Evolutionary conservation across 176 grass and related monocot species (phyloP).

Genomic region (Phoenix dactylifera): DNA sequence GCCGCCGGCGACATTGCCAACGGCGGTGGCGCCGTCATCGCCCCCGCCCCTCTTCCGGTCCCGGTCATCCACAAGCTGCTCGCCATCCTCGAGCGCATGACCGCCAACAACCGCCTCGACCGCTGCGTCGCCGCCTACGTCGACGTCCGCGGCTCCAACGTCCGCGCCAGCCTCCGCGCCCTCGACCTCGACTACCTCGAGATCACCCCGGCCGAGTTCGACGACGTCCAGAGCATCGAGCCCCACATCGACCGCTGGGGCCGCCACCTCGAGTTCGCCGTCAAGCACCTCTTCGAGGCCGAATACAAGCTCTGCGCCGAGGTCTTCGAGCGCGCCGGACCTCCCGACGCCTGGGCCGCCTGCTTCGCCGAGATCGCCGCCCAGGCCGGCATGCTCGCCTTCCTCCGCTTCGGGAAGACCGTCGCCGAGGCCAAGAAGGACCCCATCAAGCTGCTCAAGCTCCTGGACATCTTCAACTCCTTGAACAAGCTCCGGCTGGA

Average conservation of each 20-base stretch:
- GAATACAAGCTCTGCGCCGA: slow-evolving; percentile 19
- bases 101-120: slow-evolving; percentile 19
- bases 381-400: slow-evolving; percentile 14
- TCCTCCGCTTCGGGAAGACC: slow-evolving; percentile 18
- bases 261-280: slow-evolving; percentile 23
- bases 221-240: slow-evolving; percentile 14
- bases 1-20: not conserved
- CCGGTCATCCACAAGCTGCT: slow-evolving; percentile 47
- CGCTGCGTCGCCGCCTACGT: slow-evolving; percentile 16
- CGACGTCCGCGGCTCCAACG: slow-evolving; percentile 17
- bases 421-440: slow-evolving; percentile 20
- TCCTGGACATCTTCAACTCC: slow-evolving; percentile 66
- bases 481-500: slow-evolving; percentile 61
- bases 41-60: slow-evolving; percentile 33
- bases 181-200: slow-evolving; percentile 16
- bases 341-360: not conserved
- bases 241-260: slow-evolving; percentile 11
- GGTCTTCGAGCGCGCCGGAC: slow-evolving; percentile 6
- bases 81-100: slow-evolving; percentile 45
- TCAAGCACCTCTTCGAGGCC: slow-evolving; percentile 24
- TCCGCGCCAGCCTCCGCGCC: slow-evolving; percentile 17
- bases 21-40: slow-evolving; percentile 1
- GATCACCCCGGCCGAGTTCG: not conserved
- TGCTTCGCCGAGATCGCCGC: slow-evolving; percentile 22
- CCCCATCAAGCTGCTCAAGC: slow-evolving; percentile 19